These are phyloP conservation scores for Linnemannia exigua DNA, from an alignment of 192 early-diverging fungal species.

Conservation along the genomic window DNA sequence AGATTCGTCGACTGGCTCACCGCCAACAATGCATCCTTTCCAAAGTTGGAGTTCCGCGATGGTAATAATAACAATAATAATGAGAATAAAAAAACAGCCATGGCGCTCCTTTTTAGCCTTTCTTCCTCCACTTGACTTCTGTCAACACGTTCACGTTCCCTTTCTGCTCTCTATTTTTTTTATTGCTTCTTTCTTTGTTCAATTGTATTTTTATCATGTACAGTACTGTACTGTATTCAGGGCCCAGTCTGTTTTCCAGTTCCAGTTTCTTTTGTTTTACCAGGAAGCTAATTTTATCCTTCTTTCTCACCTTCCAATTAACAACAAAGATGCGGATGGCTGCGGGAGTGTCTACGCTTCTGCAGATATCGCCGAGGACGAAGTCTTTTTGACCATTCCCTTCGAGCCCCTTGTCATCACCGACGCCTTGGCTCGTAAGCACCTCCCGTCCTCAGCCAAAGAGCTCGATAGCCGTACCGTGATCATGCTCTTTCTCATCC, in stretches of 20 bases:
- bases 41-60: slow-evolving; percentile 26
- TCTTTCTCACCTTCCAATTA: background rate
- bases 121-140: background rate
- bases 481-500: slow-evolving; percentile 66
- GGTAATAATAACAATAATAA: slow-evolving; percentile 19
- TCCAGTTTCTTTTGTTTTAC: too few species aligned
- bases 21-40: slow-evolving; percentile 23
- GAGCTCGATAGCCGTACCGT: slow-evolving; percentile 53
- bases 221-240: too few species aligned
- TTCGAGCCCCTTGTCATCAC: slow-evolving; percentile 62
- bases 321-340: slow-evolving; percentile 34
- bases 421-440: slow-evolving; percentile 20
- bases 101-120: too few species aligned
- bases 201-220: background rate
- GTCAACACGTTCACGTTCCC: background rate
- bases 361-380: slow-evolving; percentile 47
- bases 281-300: slow-evolving; percentile 1
- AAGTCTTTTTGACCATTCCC: slow-evolving; percentile 68
- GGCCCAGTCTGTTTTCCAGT: slow-evolving; percentile 1
- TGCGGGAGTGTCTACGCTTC: slow-evolving; percentile 66
- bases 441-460: slow-evolving; percentile 33
- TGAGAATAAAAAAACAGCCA: background rate
- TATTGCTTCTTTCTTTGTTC: background rate
- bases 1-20: slow-evolving; percentile 28
- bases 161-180: background rate